Evolutionary conservation across 2,329 filamentous ascomycete species (phyloP), one percentile per base, ranked within the genome.

Genomic region (Dactylellina parvicollis): DNA sequence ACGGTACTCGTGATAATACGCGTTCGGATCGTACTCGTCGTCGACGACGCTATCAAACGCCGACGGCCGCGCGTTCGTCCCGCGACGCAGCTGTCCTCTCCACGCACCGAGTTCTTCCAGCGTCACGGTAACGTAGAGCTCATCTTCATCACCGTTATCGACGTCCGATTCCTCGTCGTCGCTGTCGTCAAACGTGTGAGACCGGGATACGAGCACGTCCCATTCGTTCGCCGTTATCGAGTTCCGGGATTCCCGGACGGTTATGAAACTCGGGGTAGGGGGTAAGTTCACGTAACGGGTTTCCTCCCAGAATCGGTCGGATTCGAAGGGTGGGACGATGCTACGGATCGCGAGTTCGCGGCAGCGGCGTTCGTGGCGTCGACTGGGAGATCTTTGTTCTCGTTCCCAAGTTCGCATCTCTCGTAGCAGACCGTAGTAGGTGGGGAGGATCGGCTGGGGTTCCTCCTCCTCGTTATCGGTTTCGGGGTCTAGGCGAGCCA

Each of bases 41-140:
- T 47, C 44, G 4, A 4, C n/a, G 30, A 32, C 30, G 5, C 12
- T 5, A 32, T 32, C 30, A 32, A 32, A 32, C 12, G 30, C 30
- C 12, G 30, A 32, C n/a, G n/a, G 30, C 5, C 30, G 30, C 30
- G 30, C 5, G 7, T 30, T 28, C 10, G 4, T 50, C 49, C 36
- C 24, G 5, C 34, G 18, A 1, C 36, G 36, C 4, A 38, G 16
- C 12, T 40, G 32, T 2, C 18, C 22, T 20, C 55, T 47, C 32
- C 30, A 42, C 14, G 20, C 3, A 10, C 20, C 3, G 3, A 59
- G 4, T 3, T 61, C 28, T 0, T 44, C 8, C 14, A 44, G 4
- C 3, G 30, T 32, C 4, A 64, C 14, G 12, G 59, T 64, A 16
- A 55, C 9, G 16, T 64, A 64, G n/a, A n/a, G n/a, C 20, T 64